Conservation (phyloP, 2,329 filamentous ascomycete species). For the Xylaria sp. region DNA sequence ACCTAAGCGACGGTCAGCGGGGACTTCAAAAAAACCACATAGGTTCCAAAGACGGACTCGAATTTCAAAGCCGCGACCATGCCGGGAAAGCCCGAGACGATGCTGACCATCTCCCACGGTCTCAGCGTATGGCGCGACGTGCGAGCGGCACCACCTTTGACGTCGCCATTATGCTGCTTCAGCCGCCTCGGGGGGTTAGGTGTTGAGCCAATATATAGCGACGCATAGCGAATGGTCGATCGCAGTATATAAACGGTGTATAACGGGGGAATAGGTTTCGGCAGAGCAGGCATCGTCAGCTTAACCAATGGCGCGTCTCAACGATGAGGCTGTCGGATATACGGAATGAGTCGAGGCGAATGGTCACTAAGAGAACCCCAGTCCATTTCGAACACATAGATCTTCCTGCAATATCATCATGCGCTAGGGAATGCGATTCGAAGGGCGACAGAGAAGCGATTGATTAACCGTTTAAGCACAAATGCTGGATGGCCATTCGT, state of each 20-base stretch:
- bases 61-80: constrained; percentile 89
- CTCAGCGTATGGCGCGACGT: constrained; percentile 70
- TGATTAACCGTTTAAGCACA: not conserved
- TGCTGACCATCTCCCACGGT: constrained; percentile 88
- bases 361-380: not conserved
- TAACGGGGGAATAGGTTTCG: constrained; percentile 75
- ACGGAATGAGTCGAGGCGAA: constrained; percentile 1
- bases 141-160: constrained; percentile 77
- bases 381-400: constrained; percentile 13
- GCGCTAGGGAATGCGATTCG: not conserved
- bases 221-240: constrained; percentile 72
- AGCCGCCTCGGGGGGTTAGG: constrained; percentile 84
- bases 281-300: constrained; percentile 43
- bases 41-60: constrained; percentile 63
- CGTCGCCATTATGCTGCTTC: constrained; percentile 86
- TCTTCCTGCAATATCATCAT: not conserved
- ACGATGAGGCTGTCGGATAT: constrained; percentile 6
- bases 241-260: constrained; percentile 94
- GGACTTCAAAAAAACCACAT: not conserved
- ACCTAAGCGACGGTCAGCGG: constrained; percentile 55
- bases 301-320: constrained; percentile 6
- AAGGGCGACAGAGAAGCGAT: not conserved
- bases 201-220: constrained; percentile 88
- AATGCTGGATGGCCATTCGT: not conserved
- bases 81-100: constrained; percentile 88